These are phyloP conservation scores for Pilaira anomala DNA, from an alignment of 192 early-diverging fungal species.

Conservation along the genomic window DNA sequence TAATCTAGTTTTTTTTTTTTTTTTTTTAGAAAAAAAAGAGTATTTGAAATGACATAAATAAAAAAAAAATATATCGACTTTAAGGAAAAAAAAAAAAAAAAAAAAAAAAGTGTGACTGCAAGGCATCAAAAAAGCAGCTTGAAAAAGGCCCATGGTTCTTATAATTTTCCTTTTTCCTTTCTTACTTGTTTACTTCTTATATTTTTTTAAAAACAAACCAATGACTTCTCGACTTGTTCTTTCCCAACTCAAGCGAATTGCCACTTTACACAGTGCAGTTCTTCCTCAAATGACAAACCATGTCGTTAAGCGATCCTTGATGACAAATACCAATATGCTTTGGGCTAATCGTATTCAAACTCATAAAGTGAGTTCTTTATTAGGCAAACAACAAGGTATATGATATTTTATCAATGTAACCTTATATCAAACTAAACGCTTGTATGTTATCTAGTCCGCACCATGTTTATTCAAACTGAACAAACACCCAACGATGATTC, in stretches of 20 bases:
- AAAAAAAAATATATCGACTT: too few species aligned
- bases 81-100: too few species aligned
- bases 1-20: too few species aligned
- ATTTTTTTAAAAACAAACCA: neutral
- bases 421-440: neutral
- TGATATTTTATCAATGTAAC: neutral
- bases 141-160: too few species aligned
- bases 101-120: too few species aligned
- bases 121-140: too few species aligned
- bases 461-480: slow-evolving; percentile 89
- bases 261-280: neutral
- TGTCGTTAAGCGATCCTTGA: slow-evolving; percentile 2
- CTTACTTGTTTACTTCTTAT: too few species aligned
- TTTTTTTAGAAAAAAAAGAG: too few species aligned
- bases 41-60: too few species aligned
- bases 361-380: slow-evolving; percentile 2
- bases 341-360: neutral
- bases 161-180: too few species aligned
- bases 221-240: slow-evolving; percentile 6
- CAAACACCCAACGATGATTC: slow-evolving; percentile 93
- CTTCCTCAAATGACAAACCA: slow-evolving; percentile 4
- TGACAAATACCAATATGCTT: slow-evolving; percentile 5
- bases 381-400: slow-evolving; percentile 7
- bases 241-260: slow-evolving; percentile 3
- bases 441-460: slow-evolving; percentile 37